Evolutionary conservation across 148 eudicot species (phyloP), one percentile per base, ranked within the genome.

Genomic region (Arctostaphylos glauca): DNA sequence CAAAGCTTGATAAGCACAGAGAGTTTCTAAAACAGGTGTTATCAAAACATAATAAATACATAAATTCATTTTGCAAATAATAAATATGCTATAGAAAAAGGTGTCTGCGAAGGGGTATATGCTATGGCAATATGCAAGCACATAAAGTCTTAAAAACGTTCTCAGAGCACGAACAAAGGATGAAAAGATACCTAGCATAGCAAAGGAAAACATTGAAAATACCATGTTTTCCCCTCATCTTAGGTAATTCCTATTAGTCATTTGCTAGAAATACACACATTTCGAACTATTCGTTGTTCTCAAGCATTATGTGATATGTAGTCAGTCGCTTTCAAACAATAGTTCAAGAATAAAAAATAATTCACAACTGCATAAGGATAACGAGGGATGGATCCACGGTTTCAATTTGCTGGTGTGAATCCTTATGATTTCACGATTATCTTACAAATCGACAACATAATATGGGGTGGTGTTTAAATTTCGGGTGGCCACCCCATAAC

Each of bases 11-110:
- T 43, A 46, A 25, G 52, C 49, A 62, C 38, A 79, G 70, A 13
- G 23, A 25, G 70, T 23, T 23, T 23, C 70, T 64, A 64, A 23
- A 14, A 64, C 9, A 60, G 71, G 38, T 5, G 72, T 79, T 78
- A 19, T 58, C 8, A 43, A 58, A 58, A 46, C 9, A 46, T 79
- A 47, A 79, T 47, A 60, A 62, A 80, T 47, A 68, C 74, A 80
- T 6, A 64, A 80, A 48, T 41, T 41, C 9, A 79, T n/a, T 38
- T 21, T 10, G 19, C 43, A 47, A 64, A 64, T 38, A 79, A 13
- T 48, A n/a, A 79, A 21, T 62, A 47, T 21, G 38, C 53, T 44
- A 59, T 44, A 46, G 43, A 25, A 59, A 18, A 56, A 18, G 59
- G 31, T 58, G 64, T 19, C 53, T 46, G 31, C 54, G 25, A 59